Base-by-base conservation (phyloP, 306 rosid genomes). In the Fragaria ananassa region DNA sequence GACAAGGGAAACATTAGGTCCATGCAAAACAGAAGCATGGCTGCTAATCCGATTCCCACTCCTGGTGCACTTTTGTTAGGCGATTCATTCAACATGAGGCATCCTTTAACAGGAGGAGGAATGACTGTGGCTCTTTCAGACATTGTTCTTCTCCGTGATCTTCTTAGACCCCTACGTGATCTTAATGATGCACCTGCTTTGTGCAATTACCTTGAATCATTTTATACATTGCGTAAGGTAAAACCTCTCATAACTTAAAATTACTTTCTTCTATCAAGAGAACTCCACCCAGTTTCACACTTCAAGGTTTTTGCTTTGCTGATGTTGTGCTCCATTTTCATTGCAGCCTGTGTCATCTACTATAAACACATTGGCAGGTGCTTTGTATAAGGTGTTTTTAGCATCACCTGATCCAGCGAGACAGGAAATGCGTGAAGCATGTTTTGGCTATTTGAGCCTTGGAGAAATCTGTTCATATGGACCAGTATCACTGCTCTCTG, bases 81-180 rank as follows among this genome's bases (percentile, higher is more conserved):
- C 5, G 83, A 93, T 70, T 94, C 98, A 21, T 89, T 93, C 82
- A 93, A 93, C 75, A 93, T 89, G 97, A 90, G 98, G 27, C 97
- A 93, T 85, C 97, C 97, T 77, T 83, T 91, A 71, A 93, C 98
- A 0, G 98, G 98, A 76, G 98, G 95, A 29, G 98, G 98, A 76
- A 91, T 91, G 98, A 93, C 95, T 1, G 98, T 93, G 47, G 97
- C 95, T 41, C 83, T 93, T 14, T 85, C 97, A 50, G 98, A 93
- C 76, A 87, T 87, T 75, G 98, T 85, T 69, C 70, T 93, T 46
- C 82, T 93, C 1, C 82, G 95, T 13, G 79, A 93, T 76, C 95
- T 93, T 66, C 88, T 93, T 39, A 81, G 86, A 71, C 98, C 97
- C 10, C 83, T 93, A 5, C 78, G 18, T 19, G 75, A 93, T 80